Base-by-base conservation (phyloP, 2,329 filamentous ascomycete genomes). In the Davidsoniella neocaledoniae region DNA sequence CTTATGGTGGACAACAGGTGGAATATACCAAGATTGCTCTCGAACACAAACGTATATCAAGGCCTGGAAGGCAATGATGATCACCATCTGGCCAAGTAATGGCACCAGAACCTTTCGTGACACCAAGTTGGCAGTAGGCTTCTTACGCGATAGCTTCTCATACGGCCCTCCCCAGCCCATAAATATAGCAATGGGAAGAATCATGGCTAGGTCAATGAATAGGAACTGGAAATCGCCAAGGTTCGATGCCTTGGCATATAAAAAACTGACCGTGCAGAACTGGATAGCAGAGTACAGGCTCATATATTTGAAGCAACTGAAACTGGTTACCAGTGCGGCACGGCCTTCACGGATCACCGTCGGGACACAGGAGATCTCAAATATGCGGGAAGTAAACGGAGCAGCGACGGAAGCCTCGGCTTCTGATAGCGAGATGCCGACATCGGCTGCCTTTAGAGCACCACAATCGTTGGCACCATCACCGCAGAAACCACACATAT, bases 251-350 rank as follows among this genome's bases (percentile, higher is more conserved):
- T 81, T 87, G 5, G 87, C 85, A 64, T 98, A 98, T 14, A 98
- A 73, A 62, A 98, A 95, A 72, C 84, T 94, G 60, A 98, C 93
- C 1, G 86, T 86, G 6, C 86, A 94, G 68, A 98, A 98, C 64
- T 98, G 91, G 56, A 98, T 98, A n/a, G 91, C 90, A 2, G 88
- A 96, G 69, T 98, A 98, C 56, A 98, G 67, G 58, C 85, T 93
- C 93, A 98, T 98, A 66, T 94, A 98, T 69, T 96, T 98, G 74
- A 98, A 98, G 68, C 91, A 98, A 68, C 86, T 93, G 68, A 98
- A 98, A 64, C 87, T 94, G 10, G 91, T 98, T n/a, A 96, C 88
- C 33, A 98, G 73, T 33, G 93, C 86, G 17, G 90, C 90, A 55
- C 93, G 80, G 17, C 91, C 91, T 69, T 98, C 91, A 56, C 87